Conservation (phyloP, 2,329 filamentous ascomycete genomes). For the Hypoxylon sp. region DNA sequence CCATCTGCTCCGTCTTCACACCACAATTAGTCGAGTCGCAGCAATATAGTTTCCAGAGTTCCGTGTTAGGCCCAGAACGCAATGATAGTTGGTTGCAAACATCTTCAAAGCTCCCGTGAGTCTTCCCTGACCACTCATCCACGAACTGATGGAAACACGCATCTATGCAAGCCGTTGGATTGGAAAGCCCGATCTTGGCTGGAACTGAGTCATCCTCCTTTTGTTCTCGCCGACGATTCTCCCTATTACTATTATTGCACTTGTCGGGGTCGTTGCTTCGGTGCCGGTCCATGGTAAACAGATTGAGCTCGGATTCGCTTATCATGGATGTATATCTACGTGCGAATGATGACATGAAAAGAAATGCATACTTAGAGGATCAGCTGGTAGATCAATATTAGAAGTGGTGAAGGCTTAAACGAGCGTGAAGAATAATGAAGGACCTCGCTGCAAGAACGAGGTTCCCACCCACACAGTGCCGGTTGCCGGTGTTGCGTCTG, state of each 20-base stretch:
- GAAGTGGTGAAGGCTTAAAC: conserved; percentile 42
- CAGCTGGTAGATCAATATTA: conserved; percentile 22
- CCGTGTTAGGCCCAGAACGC: conserved; percentile 45
- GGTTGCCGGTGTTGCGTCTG: conserved; percentile 39
- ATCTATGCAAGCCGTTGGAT: conserved; percentile 46
- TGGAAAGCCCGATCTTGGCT: conserved; percentile 39
- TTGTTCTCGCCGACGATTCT: conserved; percentile 4
- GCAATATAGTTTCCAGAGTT: conserved; percentile 65
- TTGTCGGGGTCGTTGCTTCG: conserved; percentile 1
- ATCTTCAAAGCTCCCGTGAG: conserved; percentile 38
- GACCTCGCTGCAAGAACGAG: conserved; percentile 36
- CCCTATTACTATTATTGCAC: not conserved
- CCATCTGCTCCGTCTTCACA: conserved; percentile 56
- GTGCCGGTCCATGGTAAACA: conserved; percentile 40
- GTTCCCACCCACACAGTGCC: conserved; percentile 33
- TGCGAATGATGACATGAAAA: conserved; percentile 37
- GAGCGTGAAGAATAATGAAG: conserved; percentile 46
- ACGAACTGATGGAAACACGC: conserved; percentile 49
- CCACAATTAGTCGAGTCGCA: conserved; percentile 68
- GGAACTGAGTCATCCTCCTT: conserved; percentile 9
- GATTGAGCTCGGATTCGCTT: conserved; percentile 30
- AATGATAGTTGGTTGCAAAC: conserved; percentile 50
- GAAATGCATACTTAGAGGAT: conserved; percentile 49
- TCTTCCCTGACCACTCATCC: conserved; percentile 23
- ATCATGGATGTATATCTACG: conserved; percentile 45